Conservation (phyloP, 768 basidiomycete species). For the Lentinus brumalis region DNA sequence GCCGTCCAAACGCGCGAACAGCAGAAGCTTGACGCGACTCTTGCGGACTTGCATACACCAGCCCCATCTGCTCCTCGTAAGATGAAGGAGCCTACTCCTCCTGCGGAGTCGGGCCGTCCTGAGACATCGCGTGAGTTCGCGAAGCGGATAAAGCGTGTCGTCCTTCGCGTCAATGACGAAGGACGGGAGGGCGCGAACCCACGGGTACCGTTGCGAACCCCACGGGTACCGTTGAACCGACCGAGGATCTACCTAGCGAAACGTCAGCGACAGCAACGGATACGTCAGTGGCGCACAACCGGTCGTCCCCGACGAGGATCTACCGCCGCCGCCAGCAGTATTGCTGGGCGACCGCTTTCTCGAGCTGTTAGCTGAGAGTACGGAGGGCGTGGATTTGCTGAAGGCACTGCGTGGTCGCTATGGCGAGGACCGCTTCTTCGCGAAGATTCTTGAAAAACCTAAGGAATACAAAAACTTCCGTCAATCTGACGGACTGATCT, state of each 20-base stretch:
- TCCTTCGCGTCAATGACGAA: neutral
- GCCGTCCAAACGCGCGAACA: no score
- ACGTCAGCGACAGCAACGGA: no score
- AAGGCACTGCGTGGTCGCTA: neutral
- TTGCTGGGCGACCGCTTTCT: no score
- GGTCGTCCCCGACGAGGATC: no score
- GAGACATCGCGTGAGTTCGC: neutral
- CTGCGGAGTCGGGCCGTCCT: neutral
- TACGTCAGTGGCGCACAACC: neutral
- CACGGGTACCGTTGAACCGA: no score
- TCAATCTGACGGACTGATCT: constrained; percentile 17
- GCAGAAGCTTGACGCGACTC: no score
- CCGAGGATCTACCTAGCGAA: no score
- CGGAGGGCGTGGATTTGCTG: neutral
- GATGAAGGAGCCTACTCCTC: no score
- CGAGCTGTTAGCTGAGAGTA: neutral
- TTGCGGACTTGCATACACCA: neutral
- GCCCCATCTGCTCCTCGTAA: neutral
- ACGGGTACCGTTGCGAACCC: no score
- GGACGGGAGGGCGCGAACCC: neutral
- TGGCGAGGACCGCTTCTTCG: neutral
- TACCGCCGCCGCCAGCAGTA: no score
- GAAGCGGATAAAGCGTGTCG: neutral
- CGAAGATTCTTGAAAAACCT: neutral
- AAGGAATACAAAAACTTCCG: constrained; percentile 15